Evolutionary conservation across 2,329 filamentous ascomycete genomes (phyloP).

Genomic region (Monosporascus sp.): DNA sequence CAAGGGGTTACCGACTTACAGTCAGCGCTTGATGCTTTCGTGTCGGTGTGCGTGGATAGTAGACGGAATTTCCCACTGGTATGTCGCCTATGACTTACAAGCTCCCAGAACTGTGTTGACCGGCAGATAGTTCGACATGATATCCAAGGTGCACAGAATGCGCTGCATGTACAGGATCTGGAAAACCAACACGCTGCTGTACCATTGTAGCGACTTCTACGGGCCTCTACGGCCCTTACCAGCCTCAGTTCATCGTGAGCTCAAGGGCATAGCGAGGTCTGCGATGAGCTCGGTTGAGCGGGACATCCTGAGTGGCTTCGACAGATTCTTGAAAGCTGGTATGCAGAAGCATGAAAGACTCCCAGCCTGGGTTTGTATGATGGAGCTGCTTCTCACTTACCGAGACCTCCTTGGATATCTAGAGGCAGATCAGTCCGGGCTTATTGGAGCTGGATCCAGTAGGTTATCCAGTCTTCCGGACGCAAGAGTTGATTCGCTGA

Average conservation of each 20-base stretch:
- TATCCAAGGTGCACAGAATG: neutral
- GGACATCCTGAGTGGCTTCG: neutral
- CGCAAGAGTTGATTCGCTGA: neutral
- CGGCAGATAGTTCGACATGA: neutral
- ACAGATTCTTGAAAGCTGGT: neutral
- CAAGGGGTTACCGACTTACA: neutral
- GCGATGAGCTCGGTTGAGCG: neutral
- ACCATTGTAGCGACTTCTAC: neutral
- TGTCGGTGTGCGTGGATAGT: neutral
- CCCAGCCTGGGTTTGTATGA: neutral
- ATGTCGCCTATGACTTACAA: neutral
- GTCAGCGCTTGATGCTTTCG: neutral
- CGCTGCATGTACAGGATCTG: neutral
- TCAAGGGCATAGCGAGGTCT: neutral
- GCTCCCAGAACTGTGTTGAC: neutral
- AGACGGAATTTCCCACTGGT: neutral
- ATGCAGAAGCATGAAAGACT: neutral
- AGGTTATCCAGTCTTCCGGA: neutral
- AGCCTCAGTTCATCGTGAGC: neutral
- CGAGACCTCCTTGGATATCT: neutral
- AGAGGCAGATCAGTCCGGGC: neutral
- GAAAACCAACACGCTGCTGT: neutral
- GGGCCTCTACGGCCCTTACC: neutral
- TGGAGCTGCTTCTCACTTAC: neutral
- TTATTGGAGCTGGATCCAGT: neutral